phyloP scores from a whole-genome alignment of 768 basidiomycete species.

The Hemileccinum impolitum region DNA sequence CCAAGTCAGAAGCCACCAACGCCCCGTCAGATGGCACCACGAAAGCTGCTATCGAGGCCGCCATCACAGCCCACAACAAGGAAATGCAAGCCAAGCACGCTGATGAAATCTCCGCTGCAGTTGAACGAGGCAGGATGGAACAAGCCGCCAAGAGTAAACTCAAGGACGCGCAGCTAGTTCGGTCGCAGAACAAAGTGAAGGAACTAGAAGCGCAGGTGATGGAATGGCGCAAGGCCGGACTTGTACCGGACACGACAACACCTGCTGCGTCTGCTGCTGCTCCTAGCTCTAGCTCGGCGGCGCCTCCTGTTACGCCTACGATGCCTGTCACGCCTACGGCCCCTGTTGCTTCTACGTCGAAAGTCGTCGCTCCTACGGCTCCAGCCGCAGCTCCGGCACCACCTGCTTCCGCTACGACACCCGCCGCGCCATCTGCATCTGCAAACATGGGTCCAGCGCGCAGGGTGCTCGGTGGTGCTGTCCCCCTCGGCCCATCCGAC shows the following conservation, averaged over 20 bases:
- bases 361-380: conserved; percentile 2
- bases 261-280: conserved; percentile 20
- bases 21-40: conserved; percentile 31
- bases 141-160: conserved; percentile 56
- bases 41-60: conserved; percentile 48
- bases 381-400: conserved; percentile 17
- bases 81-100: conserved; percentile 44
- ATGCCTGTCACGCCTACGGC: no score
- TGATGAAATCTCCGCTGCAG: conserved; percentile 59
- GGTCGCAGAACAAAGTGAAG: conserved; percentile 58
- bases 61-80: conserved; percentile 47
- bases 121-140: conserved; percentile 69
- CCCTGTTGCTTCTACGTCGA: conserved; percentile 29
- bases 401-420: background rate
- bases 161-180: conserved; percentile 69
- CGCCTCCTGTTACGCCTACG: conserved; percentile 24
- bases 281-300: conserved; percentile 8
- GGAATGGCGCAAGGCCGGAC: conserved; percentile 51
- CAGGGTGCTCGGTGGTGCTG: conserved; percentile 31
- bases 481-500: conserved; percentile 22
- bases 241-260: conserved; percentile 39
- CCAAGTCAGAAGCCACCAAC: conserved; percentile 33
- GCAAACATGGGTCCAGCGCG: conserved; percentile 28
- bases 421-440: conserved; percentile 16
- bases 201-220: conserved; percentile 63